Evolutionary conservation across 257 asterid genomes (phyloP), one percentile per base, ranked within the genome.

Genomic region (Linaria vulgaris): DNA sequence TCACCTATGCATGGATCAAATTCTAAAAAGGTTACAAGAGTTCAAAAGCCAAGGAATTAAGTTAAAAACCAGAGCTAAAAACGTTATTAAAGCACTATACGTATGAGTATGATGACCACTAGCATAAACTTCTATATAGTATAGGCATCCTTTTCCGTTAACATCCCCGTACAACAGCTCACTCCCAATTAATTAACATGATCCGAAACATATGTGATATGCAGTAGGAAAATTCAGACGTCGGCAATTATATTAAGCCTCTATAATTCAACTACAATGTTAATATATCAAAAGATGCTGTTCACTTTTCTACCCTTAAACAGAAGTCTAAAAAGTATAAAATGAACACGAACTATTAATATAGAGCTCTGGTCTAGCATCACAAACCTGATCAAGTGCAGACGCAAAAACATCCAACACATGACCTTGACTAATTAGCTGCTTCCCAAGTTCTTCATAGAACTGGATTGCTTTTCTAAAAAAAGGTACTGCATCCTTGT

Each of bases 321-420:
- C 21, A 27, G 34, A 27, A 50, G 47, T 55, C 45, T 44, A 13
- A 20, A 59, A 43, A 15, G 30, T 31, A 65, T 44, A 49, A 71
- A 45, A 16, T 3, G 56, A 17, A 60, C 41, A 57, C 60, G 63
- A 38, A 55, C 63, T 23, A 67, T 25, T 25, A 67, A 49, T 5
- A 44, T 15, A 34, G 41, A 34, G 9, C 6, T 34, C 41, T 7
- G 41, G 41, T 7, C 9, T 8, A 34, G 41, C 21, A 25, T 56
- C 39, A 67, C 74, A 74, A 64, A 92, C 99, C 99, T 94, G 99
- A 80, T 94, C 99, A 52, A 94, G 96, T 63, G 97, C 97, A 66
- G 99, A 94, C 50, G 99, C 99, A 68, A 90, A 90, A 55, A 94
- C 76, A 74, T 94, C 99, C 90, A 94, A 71, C 50, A 84, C 92